These are phyloP conservation scores for Posidonia oceanica DNA, from an alignment of 116 monocot species.

Conservation along the genomic window DNA sequence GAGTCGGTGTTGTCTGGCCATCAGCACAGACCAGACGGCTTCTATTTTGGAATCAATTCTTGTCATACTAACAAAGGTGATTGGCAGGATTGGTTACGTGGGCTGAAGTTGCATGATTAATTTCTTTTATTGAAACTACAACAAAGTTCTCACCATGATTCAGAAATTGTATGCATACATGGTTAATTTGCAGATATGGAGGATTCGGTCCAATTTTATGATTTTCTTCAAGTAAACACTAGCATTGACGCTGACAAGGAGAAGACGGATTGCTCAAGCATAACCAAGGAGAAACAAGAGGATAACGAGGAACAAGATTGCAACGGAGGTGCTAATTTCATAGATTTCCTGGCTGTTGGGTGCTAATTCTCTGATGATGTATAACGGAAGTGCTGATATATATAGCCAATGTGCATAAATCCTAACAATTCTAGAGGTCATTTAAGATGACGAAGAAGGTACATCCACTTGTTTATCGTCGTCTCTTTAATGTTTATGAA, in stretches of 20 bases:
- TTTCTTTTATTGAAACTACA: no score
- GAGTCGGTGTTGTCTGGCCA: not conserved
- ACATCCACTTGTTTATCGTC: no score
- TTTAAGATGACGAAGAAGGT: no score
- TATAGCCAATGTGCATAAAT: not conserved
- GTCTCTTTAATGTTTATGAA: no score
- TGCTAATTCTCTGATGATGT: not conserved
- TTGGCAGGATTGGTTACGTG: no score
- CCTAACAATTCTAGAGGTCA: not conserved
- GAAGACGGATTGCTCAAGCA: conserved; percentile 5
- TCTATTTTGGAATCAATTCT: not conserved
- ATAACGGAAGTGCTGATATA: no score
- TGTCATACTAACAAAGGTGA: no score
- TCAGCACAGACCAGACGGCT: not conserved
- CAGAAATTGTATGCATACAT: not conserved
- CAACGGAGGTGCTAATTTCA: conserved; percentile 13
- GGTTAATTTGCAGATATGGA: conserved; percentile 8
- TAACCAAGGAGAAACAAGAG: not conserved
- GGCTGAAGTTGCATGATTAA: no score
- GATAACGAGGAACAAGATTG: not conserved
- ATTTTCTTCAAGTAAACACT: conserved; percentile 40
- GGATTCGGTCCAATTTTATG: conserved; percentile 32
- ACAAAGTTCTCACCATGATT: no score
- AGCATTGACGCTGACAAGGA: conserved; percentile 8
- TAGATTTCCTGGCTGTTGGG: conserved; percentile 45